These are phyloP conservation scores for Apiotrichum gamsii DNA, from an alignment of 1,284 basidiomycete species.

Conservation along the genomic window DNA sequence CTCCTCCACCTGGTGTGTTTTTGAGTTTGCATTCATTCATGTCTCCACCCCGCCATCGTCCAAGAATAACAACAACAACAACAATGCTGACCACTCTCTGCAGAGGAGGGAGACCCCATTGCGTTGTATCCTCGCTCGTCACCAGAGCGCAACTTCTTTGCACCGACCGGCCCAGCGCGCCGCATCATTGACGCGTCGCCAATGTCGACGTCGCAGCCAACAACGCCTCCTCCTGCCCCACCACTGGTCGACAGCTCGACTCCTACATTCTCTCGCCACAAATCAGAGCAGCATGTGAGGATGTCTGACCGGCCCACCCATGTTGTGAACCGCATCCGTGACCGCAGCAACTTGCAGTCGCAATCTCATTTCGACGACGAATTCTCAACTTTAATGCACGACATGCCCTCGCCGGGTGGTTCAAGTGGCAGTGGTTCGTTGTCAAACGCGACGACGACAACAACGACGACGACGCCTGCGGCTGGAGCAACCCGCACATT, in stretches of 20 bases:
- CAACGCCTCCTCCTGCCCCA: not conserved
- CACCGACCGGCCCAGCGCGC: not conserved
- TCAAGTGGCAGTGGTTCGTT: too few species aligned
- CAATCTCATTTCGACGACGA: conserved; percentile 4
- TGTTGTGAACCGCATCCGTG: not conserved
- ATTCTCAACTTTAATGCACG: conserved; percentile 1
- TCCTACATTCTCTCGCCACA: not conserved
- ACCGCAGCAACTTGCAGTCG: not conserved
- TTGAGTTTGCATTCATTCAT: too few species aligned
- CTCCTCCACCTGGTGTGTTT: conserved; percentile 14
- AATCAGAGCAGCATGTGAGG: conserved; percentile 1
- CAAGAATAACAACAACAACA: too few species aligned
- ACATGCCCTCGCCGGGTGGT: not conserved
- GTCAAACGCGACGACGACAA: too few species aligned
- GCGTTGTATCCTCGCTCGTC: conserved; percentile 10
- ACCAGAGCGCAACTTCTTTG: not conserved
- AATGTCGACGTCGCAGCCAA: not conserved
- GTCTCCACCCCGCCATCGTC: too few species aligned
- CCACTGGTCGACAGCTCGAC: too few species aligned
- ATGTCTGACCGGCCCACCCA: conserved; percentile 6
- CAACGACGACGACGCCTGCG: too few species aligned
- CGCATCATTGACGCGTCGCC: not conserved
- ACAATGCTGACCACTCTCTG: too few species aligned
- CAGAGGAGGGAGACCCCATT: conserved; percentile 13
- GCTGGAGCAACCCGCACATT: too few species aligned